A percentile compares a stretch with the other conserved stretches of the same genome.
These are phyloP conservation scores for Xylaria sp. DNA, from an alignment of 2,329 filamentous ascomycete genomes.

Conservation along the genomic window DNA sequence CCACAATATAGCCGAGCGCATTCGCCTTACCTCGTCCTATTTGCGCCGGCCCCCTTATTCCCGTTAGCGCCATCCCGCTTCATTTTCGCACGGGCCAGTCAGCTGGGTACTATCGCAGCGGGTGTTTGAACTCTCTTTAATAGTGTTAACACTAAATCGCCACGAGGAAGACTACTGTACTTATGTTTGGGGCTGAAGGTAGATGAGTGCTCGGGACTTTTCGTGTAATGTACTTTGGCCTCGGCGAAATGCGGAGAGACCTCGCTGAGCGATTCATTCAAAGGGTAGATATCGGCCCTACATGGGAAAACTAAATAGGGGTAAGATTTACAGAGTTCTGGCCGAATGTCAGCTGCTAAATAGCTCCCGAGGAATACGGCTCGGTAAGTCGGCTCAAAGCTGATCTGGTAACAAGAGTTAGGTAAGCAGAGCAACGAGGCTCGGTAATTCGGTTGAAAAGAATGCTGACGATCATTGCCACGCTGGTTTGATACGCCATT, in stretches of 20 bases:
- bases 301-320: conserved; percentile 8
- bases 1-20: conserved; percentile 31
- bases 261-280: conserved; percentile 24
- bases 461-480: conserved; percentile 16
- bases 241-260: conserved; percentile 26
- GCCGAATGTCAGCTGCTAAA: conserved; percentile 28
- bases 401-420: conserved; percentile 1
- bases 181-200: conserved; percentile 5
- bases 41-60: conserved; percentile 20
- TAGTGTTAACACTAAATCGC: neutral
- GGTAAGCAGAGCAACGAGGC: conserved; percentile 9
- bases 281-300: conserved; percentile 25
- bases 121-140: no score
- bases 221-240: neutral
- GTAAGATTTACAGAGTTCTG: conserved; percentile 25
- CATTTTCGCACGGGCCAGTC: conserved; percentile 5
- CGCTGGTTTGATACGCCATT: neutral
- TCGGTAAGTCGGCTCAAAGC: conserved; percentile 15
- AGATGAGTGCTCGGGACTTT: conserved; percentile 7
- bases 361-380: conserved; percentile 7
- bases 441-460: conserved; percentile 30
- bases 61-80: conserved; percentile 7
- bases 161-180: neutral
- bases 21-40: conserved; percentile 18
- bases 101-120: neutral